Conservation (phyloP, 2,329 filamentous ascomycete species). For the Diaporthe velutina region DNA sequence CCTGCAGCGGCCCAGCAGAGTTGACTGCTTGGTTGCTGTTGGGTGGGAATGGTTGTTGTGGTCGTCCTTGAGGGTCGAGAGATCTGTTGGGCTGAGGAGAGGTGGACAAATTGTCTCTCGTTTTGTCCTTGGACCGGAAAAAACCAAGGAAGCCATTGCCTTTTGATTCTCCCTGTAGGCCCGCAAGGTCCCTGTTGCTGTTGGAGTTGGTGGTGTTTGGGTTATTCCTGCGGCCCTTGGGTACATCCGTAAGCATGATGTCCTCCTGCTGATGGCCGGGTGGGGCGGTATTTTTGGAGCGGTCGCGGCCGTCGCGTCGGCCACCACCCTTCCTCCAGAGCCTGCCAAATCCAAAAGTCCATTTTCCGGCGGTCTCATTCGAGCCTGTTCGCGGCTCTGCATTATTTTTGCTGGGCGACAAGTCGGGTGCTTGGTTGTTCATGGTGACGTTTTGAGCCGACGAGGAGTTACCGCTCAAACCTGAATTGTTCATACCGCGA, state of each 20-base stretch:
- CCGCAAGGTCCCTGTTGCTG: constrained; percentile 17
- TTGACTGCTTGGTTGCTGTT: constrained; percentile 22
- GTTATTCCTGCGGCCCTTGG: constrained; percentile 9
- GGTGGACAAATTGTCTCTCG: background rate
- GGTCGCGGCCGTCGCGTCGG: constrained; percentile 9
- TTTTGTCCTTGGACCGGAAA: constrained; percentile 20
- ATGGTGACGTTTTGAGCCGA: constrained; percentile 24
- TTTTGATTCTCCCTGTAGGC: constrained; percentile 17
- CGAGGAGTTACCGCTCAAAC: constrained; percentile 10
- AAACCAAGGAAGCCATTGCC: constrained; percentile 12
- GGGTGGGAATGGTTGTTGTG: background rate
- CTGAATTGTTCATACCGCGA: constrained; percentile 20
- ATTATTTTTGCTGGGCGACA: constrained; percentile 32
- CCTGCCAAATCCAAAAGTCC: constrained; percentile 23
- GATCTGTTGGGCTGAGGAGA: background rate
- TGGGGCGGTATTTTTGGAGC: constrained; percentile 32
- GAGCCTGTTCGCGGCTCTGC: background rate
- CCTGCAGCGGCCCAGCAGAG: constrained; percentile 28
- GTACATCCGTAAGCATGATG: constrained; percentile 31
- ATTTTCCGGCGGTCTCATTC: background rate
- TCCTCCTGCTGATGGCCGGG: constrained; percentile 27
- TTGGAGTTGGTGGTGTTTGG: background rate
- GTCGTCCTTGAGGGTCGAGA: constrained; percentile 2
- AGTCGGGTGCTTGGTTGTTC: constrained; percentile 29
- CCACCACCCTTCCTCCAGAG: constrained; percentile 25